Evolutionary conservation across 1,284 basidiomycete genomes (phyloP).

Genomic region (Schizopora paradoxa): DNA sequence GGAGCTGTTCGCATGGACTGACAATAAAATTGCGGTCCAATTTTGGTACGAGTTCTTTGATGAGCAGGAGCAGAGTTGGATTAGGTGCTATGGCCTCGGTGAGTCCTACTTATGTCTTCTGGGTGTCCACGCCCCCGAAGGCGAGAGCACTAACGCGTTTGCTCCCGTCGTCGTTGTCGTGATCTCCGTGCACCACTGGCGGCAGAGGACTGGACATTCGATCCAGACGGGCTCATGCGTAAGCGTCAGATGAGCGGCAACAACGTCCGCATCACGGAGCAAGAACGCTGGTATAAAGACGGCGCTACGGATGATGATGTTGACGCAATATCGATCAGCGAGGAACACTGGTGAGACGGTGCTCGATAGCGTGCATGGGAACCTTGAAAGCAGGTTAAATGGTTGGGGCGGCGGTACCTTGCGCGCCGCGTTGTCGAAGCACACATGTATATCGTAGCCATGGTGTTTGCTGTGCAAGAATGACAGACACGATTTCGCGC

Average conservation of each 20-base stretch:
- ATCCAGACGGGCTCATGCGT: slow-evolving; percentile 46
- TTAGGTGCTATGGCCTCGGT: slow-evolving; percentile 49
- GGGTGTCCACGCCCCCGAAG: slow-evolving; percentile 3
- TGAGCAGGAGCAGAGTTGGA: slow-evolving; percentile 42
- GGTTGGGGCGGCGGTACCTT: too few species aligned
- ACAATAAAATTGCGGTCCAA: slow-evolving; percentile 56
- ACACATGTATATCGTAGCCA: too few species aligned
- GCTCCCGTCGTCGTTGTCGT: not conserved
- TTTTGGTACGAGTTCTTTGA: slow-evolving; percentile 60
- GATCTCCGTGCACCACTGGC: too few species aligned
- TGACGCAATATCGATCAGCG: slow-evolving; percentile 25
- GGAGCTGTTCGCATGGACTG: slow-evolving; percentile 52
- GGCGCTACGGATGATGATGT: slow-evolving; percentile 27
- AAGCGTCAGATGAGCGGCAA: slow-evolving; percentile 57
- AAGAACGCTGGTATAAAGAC: slow-evolving; percentile 54
- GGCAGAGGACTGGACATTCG: slow-evolving; percentile 55
- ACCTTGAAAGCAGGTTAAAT: too few species aligned
- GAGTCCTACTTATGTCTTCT: too few species aligned
- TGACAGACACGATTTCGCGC: too few species aligned
- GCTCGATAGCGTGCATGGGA: too few species aligned
- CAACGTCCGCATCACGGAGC: slow-evolving; percentile 44
- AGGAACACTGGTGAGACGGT: slow-evolving; percentile 33
- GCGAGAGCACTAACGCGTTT: slow-evolving; percentile 6
- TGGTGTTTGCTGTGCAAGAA: too few species aligned
- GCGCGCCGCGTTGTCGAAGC: too few species aligned